Evolutionary conservation across 1,139 yeast species (phyloP), one percentile per base, ranked within the genome.

Genomic region (Candida sp.): DNA sequence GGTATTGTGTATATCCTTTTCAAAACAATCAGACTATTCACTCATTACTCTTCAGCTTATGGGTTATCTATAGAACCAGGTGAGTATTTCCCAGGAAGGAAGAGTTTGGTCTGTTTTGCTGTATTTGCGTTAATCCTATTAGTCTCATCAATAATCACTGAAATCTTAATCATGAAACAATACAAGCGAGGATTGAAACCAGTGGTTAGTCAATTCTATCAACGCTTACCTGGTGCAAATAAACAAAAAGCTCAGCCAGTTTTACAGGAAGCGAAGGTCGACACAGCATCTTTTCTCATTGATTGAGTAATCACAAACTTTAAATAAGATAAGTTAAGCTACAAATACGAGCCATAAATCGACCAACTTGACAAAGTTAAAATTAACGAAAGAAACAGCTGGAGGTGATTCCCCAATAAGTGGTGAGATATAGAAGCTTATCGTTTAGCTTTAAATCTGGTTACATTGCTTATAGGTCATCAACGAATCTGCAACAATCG

Each of bases 1-100:
- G 81, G 77, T 1, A 56, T 73, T 53, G 80, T 77, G 0, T 78
- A 77, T 53, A 76, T 77, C 41, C 49, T 77, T 25, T 78, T 75
- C 63, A 78, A 78, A 54, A 63, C 74, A 46, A 68, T 77, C 32
- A 57, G 82, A 35, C 63, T 77, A 54, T 77, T 65, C 56, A 73
- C 79, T 33, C 70, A 73, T 41, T 64, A 68, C 41, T 66, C 75
- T 38, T 56, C 62, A 1, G 66, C 65, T 6, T 61, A 54, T 45
- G 50, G 49, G 22, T 40, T 54, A 3, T 51, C 55, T 1, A 33
- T 61, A 6, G 34, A 6, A 0, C 63, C 64, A 1, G 79, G 70
- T 3, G 54, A 57, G 33, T 77, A 77, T 54, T 64, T 73, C 45
- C 73, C 79, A 1, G 79, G 81, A 2, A 56, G 79, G 33, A 74